Base-by-base conservation (phyloP, 441 rosid genomes). In the Mallotus repandus region DNA sequence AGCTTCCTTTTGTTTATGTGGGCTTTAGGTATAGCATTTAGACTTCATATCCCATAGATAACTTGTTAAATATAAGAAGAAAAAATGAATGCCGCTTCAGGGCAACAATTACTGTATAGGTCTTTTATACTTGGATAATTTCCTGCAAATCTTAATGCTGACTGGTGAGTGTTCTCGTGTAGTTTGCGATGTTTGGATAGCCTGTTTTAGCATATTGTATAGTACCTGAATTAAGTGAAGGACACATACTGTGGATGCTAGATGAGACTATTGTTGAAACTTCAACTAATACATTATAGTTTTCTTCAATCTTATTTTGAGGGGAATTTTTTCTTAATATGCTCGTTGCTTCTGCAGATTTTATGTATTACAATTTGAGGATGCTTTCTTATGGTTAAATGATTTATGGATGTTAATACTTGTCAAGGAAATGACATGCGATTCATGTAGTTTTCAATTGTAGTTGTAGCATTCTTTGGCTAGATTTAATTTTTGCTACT, bases 381-480 rank as follows among this genome's bases (percentile, higher is more conserved):
- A 53, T 60, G 59, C 22, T 15, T 22, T 32, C 1, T 66, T 70
- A 8, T 13, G 13, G 45, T 57, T 48, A 29, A 53, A 61, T 65
- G 69, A 65, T 62, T 45, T 32, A 53, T 55, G 32, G n/a, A 45
- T 8, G 48, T 18, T 19, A 29, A 4, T 71, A 56, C 54, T 60
- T 61, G 48, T 52, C n/a, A 32, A 72, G 49, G 67, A 63, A 21
- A 49, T 22, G 15, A 69, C 71, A 63, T 70, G n/a, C 18, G 66
- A 46, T 58, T 74, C 50, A 58, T 52, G 41, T 41, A 52, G 67
- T 53, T 74, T 14, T 61, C 69, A 19, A 7, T 43, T 64, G 69
- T 56, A 7, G 2, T 43, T 25, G 52, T 21, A 13, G 52, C 48
- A 48, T 25, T 66, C 35, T 68, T 13, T 58, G 9, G 21, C 45